phyloP scores from a whole-genome alignment of 306 rosid species.

The Cucurbita moschata region DNA sequence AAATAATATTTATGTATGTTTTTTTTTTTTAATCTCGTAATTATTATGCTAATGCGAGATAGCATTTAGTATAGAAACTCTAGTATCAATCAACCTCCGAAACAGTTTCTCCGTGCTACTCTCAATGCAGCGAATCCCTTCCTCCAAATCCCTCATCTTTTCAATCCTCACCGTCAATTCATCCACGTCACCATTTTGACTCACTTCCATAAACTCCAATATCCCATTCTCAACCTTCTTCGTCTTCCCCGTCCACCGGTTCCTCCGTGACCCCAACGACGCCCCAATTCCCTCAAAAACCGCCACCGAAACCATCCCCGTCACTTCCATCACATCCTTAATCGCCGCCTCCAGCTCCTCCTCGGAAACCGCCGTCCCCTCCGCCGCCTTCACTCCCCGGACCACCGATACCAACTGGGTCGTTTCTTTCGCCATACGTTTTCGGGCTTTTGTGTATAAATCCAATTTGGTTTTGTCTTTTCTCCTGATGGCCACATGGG shows the following conservation, averaged over 20 bases:
- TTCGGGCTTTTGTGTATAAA: constrained; percentile 27
- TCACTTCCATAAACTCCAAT: constrained; percentile 14
- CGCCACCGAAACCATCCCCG: constrained; percentile 38
- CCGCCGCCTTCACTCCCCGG: constrained; percentile 11
- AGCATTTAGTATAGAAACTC: constrained; percentile 52
- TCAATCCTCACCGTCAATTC: constrained; percentile 14
- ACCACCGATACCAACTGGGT: constrained; percentile 25
- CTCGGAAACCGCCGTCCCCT: constrained; percentile 13
- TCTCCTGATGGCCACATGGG: constrained; percentile 48
- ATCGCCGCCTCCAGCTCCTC: constrained; percentile 34
- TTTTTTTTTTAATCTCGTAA: too few relatives aligned
- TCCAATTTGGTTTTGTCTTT: constrained; percentile 26
- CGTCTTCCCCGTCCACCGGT: constrained; percentile 14
- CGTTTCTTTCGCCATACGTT: constrained; percentile 35
- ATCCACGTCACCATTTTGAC: constrained; percentile 24
- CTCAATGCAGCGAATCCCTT: constrained; percentile 26
- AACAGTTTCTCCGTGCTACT: constrained; percentile 30
- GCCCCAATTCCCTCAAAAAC: constrained; percentile 38
- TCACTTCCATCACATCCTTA: constrained; percentile 37
- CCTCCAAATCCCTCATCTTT: constrained; percentile 50
- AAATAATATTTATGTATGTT: too few relatives aligned
- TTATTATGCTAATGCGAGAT: constrained; percentile 9
- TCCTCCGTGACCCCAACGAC: constrained; percentile 14
- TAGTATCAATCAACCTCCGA: constrained; percentile 45
- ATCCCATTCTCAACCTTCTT: constrained; percentile 13